Base-by-base conservation (phyloP, 1,284 basidiomycete species). In the Cryptococcus sp. region DNA sequence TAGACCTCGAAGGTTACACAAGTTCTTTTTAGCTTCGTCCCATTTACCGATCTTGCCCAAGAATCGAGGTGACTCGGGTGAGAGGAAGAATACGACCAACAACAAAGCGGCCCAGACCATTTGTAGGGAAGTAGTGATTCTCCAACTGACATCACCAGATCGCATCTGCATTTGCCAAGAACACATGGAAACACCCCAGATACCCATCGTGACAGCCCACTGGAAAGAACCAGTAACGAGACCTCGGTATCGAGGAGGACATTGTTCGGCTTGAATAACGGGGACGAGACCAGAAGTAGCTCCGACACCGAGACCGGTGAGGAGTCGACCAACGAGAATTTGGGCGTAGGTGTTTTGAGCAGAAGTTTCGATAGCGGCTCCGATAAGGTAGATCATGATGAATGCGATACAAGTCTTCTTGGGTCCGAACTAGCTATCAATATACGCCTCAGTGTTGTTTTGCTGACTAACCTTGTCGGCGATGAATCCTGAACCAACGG, bases 31-130 rank as follows among this genome's bases (percentile, higher is more conserved):
- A 24, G 71, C 73, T 44, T 72, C 56, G 25, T 75, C 73, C 64
- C 69, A 66, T 48, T 66, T 63, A 31, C 70, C 74, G 50, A 70
- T 62, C 59, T 68, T 69, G 45, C 75, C 72, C 24, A 74, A 69
- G 72, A 73, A 78, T 7, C 72, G 61, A 7, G 77, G 77, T 3
- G 73, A 75, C 57, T 78, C 77, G 42, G 75, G 76, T 11, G 67
- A 71, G 45, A 77, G 56, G 54, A 69, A 43, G 56, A 76, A 77
- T 2, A 75, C 77, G 58, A 74, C 24, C 32, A 75, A 61, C 45
- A 77, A 68, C 16, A 70, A 44, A 53, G 61, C 57, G 25, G 69
- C 61, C 62, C 67, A 65, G 32, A 63, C 61, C 57, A 67, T 62
- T 49, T 70, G 66, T 10, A 66, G 55, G 3, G 50, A 50, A 25